Conservation (phyloP, 148 eudicot species). For the Nyssa sinensis region DNA sequence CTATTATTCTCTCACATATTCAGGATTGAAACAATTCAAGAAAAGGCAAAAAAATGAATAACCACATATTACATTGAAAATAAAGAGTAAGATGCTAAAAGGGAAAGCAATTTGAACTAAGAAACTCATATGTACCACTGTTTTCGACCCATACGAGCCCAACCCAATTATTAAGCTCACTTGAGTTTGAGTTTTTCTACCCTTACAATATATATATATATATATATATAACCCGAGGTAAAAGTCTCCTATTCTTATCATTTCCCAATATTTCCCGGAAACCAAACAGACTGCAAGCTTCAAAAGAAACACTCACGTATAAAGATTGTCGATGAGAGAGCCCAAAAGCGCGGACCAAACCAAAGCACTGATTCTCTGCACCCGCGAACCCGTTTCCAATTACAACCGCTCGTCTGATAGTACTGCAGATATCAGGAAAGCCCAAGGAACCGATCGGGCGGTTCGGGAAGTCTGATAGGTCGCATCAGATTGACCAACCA, state of each 20-base stretch:
- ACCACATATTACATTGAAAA: no score
- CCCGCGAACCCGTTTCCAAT: slow-evolving; percentile 87
- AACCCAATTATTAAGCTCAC: no score
- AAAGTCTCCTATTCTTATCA: not conserved
- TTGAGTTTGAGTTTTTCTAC: no score
- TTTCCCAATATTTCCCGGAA: not conserved
- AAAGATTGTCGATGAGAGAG: slow-evolving; percentile 49
- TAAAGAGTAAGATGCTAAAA: no score
- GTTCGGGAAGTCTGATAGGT: slow-evolving; percentile 53
- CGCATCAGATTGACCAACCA: slow-evolving; percentile 33
- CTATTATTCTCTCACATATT: no score
- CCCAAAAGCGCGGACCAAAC: slow-evolving; percentile 78
- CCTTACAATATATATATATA: no score
- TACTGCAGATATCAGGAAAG: slow-evolving; percentile 47
- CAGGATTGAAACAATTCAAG: no score
- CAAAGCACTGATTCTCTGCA: slow-evolving; percentile 84
- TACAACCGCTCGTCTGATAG: slow-evolving; percentile 58
- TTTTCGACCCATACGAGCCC: no score
- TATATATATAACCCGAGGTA: not conserved
- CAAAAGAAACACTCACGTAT: slow-evolving; percentile 43
- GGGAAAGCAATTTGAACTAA: no score
- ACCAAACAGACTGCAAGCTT: not conserved
- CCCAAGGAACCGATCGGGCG: slow-evolving; percentile 45
- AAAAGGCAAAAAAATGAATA: no score
- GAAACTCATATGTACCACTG: no score